Evolutionary conservation across 352 stramenopile species (phyloP), one percentile per base, ranked within the genome.

Genomic region (Pythium insidiosum): DNA sequence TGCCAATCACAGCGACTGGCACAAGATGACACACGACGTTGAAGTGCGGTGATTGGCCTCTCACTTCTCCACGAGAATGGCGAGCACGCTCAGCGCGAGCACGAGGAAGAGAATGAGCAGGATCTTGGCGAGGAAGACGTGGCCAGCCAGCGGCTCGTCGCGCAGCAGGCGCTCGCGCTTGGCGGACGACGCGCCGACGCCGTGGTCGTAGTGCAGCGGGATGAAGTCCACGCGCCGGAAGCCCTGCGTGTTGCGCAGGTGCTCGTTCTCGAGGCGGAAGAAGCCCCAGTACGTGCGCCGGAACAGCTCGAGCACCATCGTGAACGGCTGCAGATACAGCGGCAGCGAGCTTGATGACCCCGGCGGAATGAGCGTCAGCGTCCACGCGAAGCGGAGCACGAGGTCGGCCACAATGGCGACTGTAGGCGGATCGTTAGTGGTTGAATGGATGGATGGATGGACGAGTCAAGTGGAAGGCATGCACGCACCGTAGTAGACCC

Each of bases 241-340:
- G 23, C 78, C 78, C 44, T 89, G 78, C 21, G 78, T 93, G 56
- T 91, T 93, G 58, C 81, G 78, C 40, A 91, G 42, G 38, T 91
- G 78, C 59, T 93, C 81, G 38, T 93, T 93, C 47, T 93, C 81
- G 25, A 93, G 63, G 0, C 69, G 63, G 40, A 93, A 93, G 43
- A 93, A 89, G 53, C 81, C 88, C 81, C 81, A 93, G 35, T 88
- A 86, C 6, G 81, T 93, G 28, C 81, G 76, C 12, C 81, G 76
- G 33, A 93, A 87, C 16, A 89, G 66, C 59, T 93, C 81, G 2
- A 84, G 46, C 18, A 93, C 73, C 74, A 89, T 93, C 10, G 81
- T 89, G 40, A 89, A 87, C 28, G 78, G 81, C 59, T 88, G 78
- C 28, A 93, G 45, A 33, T 93, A 93, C 24, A 88, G 56, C 18